Evolutionary conservation across 495 filamentous ascomycete species (phyloP), one percentile per base, ranked within the genome.

Genomic region (Annulohypoxylon bovei): DNA sequence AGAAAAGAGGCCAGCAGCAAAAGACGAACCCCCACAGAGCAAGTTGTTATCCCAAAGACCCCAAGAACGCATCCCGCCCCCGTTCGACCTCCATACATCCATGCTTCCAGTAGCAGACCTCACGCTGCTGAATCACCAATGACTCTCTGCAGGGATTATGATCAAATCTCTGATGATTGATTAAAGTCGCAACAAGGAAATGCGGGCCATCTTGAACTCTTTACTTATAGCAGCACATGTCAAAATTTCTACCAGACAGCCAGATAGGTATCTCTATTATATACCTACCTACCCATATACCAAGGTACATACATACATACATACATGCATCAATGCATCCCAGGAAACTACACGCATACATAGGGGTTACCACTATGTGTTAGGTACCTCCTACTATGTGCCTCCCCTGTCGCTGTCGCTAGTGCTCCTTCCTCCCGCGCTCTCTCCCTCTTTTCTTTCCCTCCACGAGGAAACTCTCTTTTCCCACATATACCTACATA

Each of bases 81-180:
- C 46, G 32, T 39, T 61, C 42, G 30, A 35, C 27, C 9, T 30
- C 59, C 7, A 25, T 62, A 62, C 47, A 35, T 64, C 20, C 22
- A 27, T 50, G 20, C 47, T 16, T 33, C 42, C 42, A 46, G 20
- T 16, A 25, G 46, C 46, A 14, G 8, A 30, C 37, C 53, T 44
- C 35, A 30, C 33, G 11, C 40, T 54, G 58, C 52, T 62, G 58
- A 44, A 68, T 55, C 57, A 58, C 56, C 37, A 42, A 37, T 47
- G 49, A 57, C 58, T 50, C 28, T 42, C 32, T 65, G 27, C 59
- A 70, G 67, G 67, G 61, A 37, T 49, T 12, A 12, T 53, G 52
- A 71, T 71, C 68, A 57, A 62, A 66, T 62, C 62, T 67, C 62
- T 71, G 42, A 65, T 65, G 54, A 65, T 70, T 70, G 67, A 71